Percentiles rank a stretch among this genome's conserved stretches.
Conservation (phyloP, 768 basidiomycete species). For the Mrakia gelida region DNA sequence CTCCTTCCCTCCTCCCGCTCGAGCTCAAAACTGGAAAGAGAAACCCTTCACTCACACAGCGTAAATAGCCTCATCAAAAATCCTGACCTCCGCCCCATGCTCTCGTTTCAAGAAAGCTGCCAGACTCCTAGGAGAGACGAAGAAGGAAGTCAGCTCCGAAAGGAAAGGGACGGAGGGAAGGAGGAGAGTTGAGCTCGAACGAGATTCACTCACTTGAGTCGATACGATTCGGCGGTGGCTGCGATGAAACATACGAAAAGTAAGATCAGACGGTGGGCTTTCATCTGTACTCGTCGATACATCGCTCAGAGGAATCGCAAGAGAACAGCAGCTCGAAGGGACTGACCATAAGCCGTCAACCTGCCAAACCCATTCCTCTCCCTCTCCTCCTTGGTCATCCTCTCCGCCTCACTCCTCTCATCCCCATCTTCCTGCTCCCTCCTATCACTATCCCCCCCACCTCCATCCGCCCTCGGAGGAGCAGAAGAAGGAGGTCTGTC, state of each 20-base stretch:
- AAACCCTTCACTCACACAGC: slow-evolving; percentile 52
- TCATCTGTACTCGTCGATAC: no score
- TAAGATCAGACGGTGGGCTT: neutral
- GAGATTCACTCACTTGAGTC: slow-evolving; percentile 57
- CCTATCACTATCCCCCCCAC: slow-evolving; percentile 61
- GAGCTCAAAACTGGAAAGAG: neutral
- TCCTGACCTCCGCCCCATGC: slow-evolving; percentile 73
- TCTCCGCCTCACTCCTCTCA: slow-evolving; percentile 77
- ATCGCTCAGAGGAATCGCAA: neutral
- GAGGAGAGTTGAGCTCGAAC: neutral
- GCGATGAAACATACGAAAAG: no score
- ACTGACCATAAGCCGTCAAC: slow-evolving; percentile 70
- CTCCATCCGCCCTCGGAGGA: slow-evolving; percentile 49
- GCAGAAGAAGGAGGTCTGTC: neutral
- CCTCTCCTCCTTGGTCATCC: slow-evolving; percentile 81
- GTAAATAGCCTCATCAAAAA: slow-evolving; percentile 91
- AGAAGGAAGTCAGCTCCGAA: neutral
- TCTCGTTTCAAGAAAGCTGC: slow-evolving; percentile 85
- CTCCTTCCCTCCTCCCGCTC: no score
- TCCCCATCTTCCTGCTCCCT: slow-evolving; percentile 59
- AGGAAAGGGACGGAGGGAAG: no score
- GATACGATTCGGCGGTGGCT: slow-evolving; percentile 72
- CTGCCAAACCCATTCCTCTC: slow-evolving; percentile 73
- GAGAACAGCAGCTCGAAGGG: neutral
- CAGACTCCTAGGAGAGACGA: slow-evolving; percentile 42